A percentile compares a stretch with the other conserved stretches of the same genome.
phyloP scores from a whole-genome alignment of 257 asterid genomes.

The Apocynum venetum region DNA sequence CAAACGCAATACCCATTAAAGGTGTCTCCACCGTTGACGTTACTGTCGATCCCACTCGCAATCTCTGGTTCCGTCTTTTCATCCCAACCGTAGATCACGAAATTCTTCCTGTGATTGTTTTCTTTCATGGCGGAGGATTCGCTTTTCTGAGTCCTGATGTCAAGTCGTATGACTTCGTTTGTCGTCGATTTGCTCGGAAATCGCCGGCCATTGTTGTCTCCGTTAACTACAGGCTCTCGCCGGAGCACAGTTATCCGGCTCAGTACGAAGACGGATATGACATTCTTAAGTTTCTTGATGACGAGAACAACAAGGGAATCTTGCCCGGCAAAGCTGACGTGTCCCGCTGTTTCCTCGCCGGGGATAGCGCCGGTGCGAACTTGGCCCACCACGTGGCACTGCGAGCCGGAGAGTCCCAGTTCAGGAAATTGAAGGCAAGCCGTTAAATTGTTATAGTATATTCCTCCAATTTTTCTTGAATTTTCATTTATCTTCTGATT shows the following conservation, averaged over 20 bases:
- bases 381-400: slow-evolving; percentile 65
- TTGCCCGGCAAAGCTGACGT: slow-evolving; percentile 62
- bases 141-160: slow-evolving; percentile 49
- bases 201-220: slow-evolving; percentile 56
- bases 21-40: slow-evolving; percentile 58
- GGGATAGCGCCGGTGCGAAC: slow-evolving; percentile 84
- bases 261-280: slow-evolving; percentile 74
- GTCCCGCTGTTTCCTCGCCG: slow-evolving; percentile 61
- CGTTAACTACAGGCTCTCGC: slow-evolving; percentile 66
- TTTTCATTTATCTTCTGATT: no score
- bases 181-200: slow-evolving; percentile 62
- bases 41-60: slow-evolving; percentile 51
- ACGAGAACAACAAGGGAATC: slow-evolving; percentile 18
- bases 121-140: slow-evolving; percentile 90
- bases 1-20: slow-evolving; percentile 40
- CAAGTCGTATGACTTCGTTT: slow-evolving; percentile 52
- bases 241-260: slow-evolving; percentile 66
- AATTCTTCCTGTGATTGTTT: slow-evolving; percentile 33
- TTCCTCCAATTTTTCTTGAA: no score
- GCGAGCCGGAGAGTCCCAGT: slow-evolving; percentile 41
- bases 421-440: slow-evolving; percentile 44
- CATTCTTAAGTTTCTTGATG: slow-evolving; percentile 50
- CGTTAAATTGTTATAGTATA: no score
- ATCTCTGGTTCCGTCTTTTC: slow-evolving; percentile 79
- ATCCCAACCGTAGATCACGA: slow-evolving; percentile 26